Conservation (phyloP, 495 filamentous ascomycete species). For the Trichoderma orchidacearum region DNA sequence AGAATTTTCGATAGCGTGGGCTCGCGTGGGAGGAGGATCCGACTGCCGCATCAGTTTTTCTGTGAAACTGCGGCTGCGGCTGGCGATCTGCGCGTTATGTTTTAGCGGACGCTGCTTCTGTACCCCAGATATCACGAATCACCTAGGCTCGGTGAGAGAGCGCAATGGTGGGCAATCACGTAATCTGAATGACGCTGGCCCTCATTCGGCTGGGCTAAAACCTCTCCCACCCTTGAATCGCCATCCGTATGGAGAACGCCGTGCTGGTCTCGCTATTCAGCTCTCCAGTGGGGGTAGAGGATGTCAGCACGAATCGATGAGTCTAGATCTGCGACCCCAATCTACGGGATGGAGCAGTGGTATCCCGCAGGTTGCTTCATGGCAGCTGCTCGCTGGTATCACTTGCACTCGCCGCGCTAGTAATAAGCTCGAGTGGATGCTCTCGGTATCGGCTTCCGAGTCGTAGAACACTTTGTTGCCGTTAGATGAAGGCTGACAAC, state of each 20-base stretch:
- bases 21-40: not conserved
- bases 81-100: not conserved
- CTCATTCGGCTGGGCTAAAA: not conserved
- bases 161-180: not conserved
- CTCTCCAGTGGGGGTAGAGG: too few species aligned
- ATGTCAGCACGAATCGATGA: not conserved
- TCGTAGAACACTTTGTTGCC: not conserved
- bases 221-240: too few species aligned
- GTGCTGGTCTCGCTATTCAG: too few species aligned
- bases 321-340: too few species aligned
- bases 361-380: not conserved
- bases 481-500: not conserved
- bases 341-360: too few species aligned
- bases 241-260: too few species aligned
- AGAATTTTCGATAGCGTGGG: not conserved
- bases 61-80: not conserved
- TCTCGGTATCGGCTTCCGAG: not conserved
- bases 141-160: too few species aligned
- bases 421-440: not conserved
- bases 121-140: not conserved
- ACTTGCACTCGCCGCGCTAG: not conserved
- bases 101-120: not conserved
- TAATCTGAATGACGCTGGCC: not conserved
- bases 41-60: not conserved
- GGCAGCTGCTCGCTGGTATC: not conserved